Percentiles rank a stretch among this genome's conserved stretches.
These are phyloP conservation scores for Hypoxylon sp. DNA, from an alignment of 2,329 filamentous ascomycete genomes.

Conservation along the genomic window DNA sequence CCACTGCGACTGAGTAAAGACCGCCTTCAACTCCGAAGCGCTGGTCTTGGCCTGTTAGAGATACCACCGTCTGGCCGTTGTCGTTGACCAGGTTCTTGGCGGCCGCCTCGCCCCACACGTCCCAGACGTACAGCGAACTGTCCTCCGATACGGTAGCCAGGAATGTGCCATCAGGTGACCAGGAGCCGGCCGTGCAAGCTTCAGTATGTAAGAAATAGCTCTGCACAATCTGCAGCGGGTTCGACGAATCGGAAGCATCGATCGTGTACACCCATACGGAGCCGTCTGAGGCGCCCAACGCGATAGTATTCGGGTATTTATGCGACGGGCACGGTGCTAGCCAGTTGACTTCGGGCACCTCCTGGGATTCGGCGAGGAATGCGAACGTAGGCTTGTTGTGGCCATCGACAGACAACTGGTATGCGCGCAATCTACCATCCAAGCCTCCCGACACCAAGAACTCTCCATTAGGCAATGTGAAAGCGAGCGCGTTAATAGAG, in stretches of 20 bases:
- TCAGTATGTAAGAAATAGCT: conserved; percentile 92
- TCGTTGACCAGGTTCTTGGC: conserved; percentile 66
- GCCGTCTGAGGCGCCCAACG: conserved; percentile 89
- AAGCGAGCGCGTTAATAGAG: conserved; percentile 87
- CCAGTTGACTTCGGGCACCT: conserved; percentile 98
- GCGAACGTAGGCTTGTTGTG: conserved; percentile 66
- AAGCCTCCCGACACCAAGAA: conserved; percentile 89
- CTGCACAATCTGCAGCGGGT: conserved; percentile 84
- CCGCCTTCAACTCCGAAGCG: conserved; percentile 94
- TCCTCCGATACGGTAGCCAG: conserved; percentile 93
- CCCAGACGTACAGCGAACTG: conserved; percentile 90
- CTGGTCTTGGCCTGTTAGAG: conserved; percentile 84
- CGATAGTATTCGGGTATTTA: conserved; percentile 82
- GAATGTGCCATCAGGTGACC: conserved; percentile 89
- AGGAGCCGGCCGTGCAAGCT: conserved; percentile 88
- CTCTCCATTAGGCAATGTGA: conserved; percentile 86
- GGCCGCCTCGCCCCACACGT: conserved; percentile 85
- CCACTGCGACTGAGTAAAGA: conserved; percentile 87
- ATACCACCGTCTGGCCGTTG: conserved; percentile 77
- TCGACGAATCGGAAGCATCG: conserved; percentile 71
- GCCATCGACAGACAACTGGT: conserved; percentile 67
- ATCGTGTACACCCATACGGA: conserved; percentile 97
- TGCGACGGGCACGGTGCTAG: conserved; percentile 80
- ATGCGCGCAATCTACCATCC: conserved; percentile 85
- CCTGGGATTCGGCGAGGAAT: conserved; percentile 83